phyloP scores from a whole-genome alignment of 331 rosid genomes.

The Acacia pycnantha region DNA sequence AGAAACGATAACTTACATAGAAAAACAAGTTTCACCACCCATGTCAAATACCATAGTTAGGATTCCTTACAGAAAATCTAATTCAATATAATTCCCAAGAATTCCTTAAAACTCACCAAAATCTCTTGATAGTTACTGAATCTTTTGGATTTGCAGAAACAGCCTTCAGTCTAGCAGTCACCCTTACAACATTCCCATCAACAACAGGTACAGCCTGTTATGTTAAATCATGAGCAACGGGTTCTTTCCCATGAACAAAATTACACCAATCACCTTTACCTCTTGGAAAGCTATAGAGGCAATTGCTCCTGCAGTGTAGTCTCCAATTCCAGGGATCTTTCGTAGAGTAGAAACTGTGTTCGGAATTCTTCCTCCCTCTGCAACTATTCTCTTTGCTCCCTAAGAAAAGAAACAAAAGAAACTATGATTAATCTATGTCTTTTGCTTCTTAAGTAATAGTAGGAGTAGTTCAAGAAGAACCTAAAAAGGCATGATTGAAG shows the following conservation, averaged over 20 bases:
- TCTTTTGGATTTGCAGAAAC: constrained; percentile 77
- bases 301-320: constrained; percentile 88
- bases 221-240: constrained; percentile 31
- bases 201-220: constrained; percentile 91
- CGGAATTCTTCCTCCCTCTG: constrained; percentile 69
- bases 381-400: constrained; percentile 85
- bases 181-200: constrained; percentile 93
- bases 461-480: constrained; percentile 2
- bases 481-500: neutral
- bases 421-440: neutral
- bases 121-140: constrained; percentile 54
- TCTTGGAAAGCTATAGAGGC: constrained; percentile 91
- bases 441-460: constrained; percentile 15
- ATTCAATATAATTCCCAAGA: constrained; percentile 21
- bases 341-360: constrained; percentile 59
- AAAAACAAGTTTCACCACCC: neutral
- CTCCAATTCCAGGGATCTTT: constrained; percentile 81
- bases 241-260: constrained; percentile 23
- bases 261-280: constrained; percentile 43
- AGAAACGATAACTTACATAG: neutral
- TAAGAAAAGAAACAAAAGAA: constrained; percentile 36
- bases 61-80: neutral
- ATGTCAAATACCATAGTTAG: neutral
- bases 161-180: constrained; percentile 78
- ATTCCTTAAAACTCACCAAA: constrained; percentile 67